Conservation (phyloP, 352 stramenopile species). For the Halophytophthora polymorphica region DNA sequence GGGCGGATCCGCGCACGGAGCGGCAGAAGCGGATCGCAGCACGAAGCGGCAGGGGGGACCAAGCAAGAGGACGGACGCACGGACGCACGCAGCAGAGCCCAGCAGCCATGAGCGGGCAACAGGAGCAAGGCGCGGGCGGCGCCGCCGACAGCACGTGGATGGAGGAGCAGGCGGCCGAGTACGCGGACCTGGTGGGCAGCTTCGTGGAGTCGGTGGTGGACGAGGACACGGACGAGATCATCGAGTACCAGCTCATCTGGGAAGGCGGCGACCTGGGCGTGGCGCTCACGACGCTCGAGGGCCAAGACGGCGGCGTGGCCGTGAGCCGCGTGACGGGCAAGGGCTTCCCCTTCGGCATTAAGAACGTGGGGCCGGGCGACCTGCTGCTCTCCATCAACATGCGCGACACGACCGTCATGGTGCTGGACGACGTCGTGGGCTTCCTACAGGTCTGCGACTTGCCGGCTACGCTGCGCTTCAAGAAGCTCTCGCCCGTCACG, state of each 20-base stretch:
- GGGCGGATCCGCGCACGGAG: no score
- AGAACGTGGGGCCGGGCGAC: conserved; percentile 82
- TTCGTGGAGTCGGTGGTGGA: conserved; percentile 85
- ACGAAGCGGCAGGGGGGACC: no score
- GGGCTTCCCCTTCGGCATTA: conserved; percentile 85
- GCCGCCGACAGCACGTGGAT: conserved; percentile 53
- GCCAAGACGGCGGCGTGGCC: conserved; percentile 47
- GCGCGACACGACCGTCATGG: conserved; percentile 74
- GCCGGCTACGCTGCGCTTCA: conserved; percentile 82
- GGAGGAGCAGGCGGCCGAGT: conserved; percentile 84
- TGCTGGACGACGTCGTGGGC: conserved; percentile 77
- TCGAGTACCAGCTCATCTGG: conserved; percentile 90
- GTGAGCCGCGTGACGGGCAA: conserved; percentile 85
- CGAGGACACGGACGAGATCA: conserved; percentile 78
- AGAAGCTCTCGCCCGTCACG: conserved; percentile 67
- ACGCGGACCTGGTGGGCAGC: conserved; percentile 76
- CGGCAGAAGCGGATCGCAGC: no score
- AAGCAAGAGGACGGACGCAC: no score
- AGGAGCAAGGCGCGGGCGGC: conserved; percentile 4
- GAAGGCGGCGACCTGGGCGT: conserved; percentile 82
- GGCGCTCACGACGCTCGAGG: conserved; percentile 75
- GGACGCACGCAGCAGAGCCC: neutral
- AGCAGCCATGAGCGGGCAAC: conserved; percentile 21
- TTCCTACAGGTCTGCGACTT: conserved; percentile 84
- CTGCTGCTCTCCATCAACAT: conserved; percentile 83